Evolutionary conservation across 306 rosid species (phyloP).

Genomic region (Herpetospermum pedunculosum): DNA sequence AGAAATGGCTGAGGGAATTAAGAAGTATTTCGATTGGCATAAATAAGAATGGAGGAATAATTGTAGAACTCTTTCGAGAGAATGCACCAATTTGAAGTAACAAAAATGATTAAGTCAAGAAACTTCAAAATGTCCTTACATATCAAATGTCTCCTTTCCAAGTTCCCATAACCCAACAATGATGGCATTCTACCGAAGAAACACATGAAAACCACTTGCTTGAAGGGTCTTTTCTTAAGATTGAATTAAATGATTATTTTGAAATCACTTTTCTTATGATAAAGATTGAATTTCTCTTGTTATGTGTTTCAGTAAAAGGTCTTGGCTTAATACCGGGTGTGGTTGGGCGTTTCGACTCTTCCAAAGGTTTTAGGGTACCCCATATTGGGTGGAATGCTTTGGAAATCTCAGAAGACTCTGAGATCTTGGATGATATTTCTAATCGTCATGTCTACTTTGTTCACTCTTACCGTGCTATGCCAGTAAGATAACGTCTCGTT

Average conservation of each 20-base stretch:
- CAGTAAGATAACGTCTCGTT: conserved; percentile 34
- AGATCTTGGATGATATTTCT: conserved; percentile 78
- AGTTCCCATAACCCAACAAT: neutral
- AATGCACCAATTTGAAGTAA: neutral
- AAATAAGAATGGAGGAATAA: neutral
- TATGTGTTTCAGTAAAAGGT: conserved; percentile 66
- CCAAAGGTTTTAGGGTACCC: conserved; percentile 81
- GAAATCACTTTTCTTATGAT: neutral
- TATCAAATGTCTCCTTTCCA: neutral
- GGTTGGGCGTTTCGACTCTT: conserved; percentile 85
- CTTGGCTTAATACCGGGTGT: conserved; percentile 93
- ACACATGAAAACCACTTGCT: neutral
- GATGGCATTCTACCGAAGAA: neutral
- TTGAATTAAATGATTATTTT: conserved; percentile 1
- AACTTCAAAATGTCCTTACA: neutral
- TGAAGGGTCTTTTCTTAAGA: neutral
- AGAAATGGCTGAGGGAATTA: neutral
- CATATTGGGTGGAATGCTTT: conserved; percentile 98
- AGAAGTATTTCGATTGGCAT: neutral
- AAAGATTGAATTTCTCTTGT: conserved; percentile 14
- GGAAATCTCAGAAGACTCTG: conserved; percentile 45
- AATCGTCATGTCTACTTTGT: conserved; percentile 77
- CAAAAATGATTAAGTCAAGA: neutral
- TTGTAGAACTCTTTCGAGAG: neutral
- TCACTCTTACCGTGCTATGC: conserved; percentile 88